Percentiles rank a stretch among this genome's conserved stretches.
These are phyloP conservation scores for Apodospora peruviana DNA, from an alignment of 495 filamentous ascomycete species.

Conservation along the genomic window DNA sequence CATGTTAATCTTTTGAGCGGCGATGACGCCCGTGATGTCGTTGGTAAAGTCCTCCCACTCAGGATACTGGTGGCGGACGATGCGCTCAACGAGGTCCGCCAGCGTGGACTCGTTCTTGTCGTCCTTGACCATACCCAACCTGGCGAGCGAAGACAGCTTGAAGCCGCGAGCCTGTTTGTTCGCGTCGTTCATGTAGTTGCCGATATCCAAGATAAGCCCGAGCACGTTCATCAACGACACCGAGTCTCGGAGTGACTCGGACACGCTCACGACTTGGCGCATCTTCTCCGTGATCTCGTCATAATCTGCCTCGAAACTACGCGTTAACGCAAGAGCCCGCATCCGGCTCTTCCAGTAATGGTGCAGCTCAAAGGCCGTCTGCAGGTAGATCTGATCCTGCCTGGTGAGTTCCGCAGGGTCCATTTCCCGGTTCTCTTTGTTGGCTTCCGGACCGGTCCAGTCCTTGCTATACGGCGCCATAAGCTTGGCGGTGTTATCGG, in stretches of 20 bases:
- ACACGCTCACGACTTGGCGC: conserved; percentile 73
- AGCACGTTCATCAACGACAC: conserved; percentile 92
- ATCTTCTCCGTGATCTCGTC: conserved; percentile 82
- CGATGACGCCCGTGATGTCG: conserved; percentile 76
- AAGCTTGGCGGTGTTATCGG: conserved; percentile 82
- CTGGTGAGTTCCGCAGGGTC: conserved; percentile 85
- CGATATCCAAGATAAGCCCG: conserved; percentile 92
- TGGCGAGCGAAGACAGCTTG: conserved; percentile 92
- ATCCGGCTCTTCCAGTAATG: conserved; percentile 99
- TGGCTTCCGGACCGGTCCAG: conserved; percentile 87
- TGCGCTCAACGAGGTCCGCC: conserved; percentile 94
- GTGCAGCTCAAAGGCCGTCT: conserved; percentile 88
- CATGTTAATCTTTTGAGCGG: conserved; percentile 89
- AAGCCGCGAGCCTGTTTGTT: conserved; percentile 98
- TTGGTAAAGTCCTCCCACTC: conserved; percentile 87
- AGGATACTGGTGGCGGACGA: conserved; percentile 91
- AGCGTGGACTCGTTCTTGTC: conserved; percentile 97
- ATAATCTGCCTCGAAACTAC: conserved; percentile 82
- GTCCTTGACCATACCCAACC: conserved; percentile 96
- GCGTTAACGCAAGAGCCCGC: conserved; percentile 79
- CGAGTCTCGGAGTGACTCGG: conserved; percentile 84
- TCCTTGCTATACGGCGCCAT: conserved; percentile 95
- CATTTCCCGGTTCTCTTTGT: conserved; percentile 72
- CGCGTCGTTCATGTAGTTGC: conserved; percentile 99
- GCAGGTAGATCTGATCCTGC: conserved; percentile 91